phyloP scores from a whole-genome alignment of 2,329 filamentous ascomycete genomes.

The Xylariomycetidae sp. region DNA sequence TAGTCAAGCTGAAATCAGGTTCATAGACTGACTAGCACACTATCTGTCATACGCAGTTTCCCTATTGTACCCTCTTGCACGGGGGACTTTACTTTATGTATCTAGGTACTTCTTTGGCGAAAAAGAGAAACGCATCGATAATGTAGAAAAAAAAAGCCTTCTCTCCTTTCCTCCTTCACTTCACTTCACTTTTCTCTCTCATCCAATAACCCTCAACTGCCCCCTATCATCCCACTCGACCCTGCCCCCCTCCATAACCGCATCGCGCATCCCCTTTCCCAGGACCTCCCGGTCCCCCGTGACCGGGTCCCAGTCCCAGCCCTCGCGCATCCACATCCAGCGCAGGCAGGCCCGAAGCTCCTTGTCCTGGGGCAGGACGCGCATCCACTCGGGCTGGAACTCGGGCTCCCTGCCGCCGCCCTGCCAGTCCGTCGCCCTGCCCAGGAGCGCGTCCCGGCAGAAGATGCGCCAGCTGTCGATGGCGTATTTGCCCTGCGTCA shows the following conservation, averaged over 20 bases:
- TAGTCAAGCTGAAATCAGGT: too few relatives aligned
- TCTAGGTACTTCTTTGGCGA: too few relatives aligned
- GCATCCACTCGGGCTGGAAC: constrained; percentile 88
- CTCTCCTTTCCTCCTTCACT: too few relatives aligned
- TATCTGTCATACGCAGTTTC: too few relatives aligned
- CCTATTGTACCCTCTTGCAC: too few relatives aligned
- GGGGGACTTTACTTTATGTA: too few relatives aligned
- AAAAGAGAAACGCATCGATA: too few relatives aligned
- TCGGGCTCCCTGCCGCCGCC: constrained; percentile 46
- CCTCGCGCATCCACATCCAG: constrained; percentile 90
- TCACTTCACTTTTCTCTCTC: too few relatives aligned
- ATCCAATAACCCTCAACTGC: constrained; percentile 38
- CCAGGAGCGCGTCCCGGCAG: constrained; percentile 73
- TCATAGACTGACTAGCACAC: too few relatives aligned
- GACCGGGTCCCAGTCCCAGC: constrained; percentile 72
- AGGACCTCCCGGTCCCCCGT: constrained; percentile 61
- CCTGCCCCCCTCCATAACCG: constrained; percentile 53
- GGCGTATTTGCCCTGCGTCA: constrained; percentile 78
- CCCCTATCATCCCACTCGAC: constrained; percentile 53
- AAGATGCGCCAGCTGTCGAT: constrained; percentile 93
- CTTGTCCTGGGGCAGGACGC: constrained; percentile 77
- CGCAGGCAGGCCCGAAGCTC: constrained; percentile 80
- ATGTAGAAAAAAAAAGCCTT: too few relatives aligned
- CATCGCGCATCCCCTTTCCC: constrained; percentile 46
- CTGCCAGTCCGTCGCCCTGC: constrained; percentile 61